Conservation (phyloP, 805 yeast species). For the Brettanomyces naardenensis region DNA sequence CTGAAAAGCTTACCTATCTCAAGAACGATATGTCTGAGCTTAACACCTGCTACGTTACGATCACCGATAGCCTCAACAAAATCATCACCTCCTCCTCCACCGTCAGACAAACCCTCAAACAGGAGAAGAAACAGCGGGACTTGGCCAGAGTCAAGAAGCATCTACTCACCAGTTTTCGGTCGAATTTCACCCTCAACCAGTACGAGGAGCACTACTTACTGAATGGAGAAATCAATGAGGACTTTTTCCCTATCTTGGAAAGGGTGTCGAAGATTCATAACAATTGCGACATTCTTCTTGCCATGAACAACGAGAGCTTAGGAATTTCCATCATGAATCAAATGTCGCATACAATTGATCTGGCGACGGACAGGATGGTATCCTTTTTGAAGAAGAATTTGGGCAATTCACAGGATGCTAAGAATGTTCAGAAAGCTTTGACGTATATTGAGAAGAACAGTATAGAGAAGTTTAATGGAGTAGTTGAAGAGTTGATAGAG, state of each 20-base stretch:
- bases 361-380: conserved; percentile 48
- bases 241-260: conserved; percentile 50
- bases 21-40: conserved; percentile 23
- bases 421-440: conserved; percentile 24
- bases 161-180: conserved; percentile 44
- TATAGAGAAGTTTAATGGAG: conserved; percentile 45
- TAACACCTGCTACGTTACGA: conserved; percentile 16
- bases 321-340: conserved; percentile 60
- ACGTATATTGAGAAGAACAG: conserved; percentile 27
- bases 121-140: conserved; percentile 25
- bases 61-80: conserved; percentile 17
- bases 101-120: conserved; percentile 13
- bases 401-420: conserved; percentile 15
- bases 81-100: conserved; percentile 17
- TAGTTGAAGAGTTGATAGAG: conserved; percentile 57
- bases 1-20: conserved; percentile 29
- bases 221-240: conserved; percentile 34
- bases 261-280: conserved; percentile 59
- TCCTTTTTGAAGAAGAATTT: conserved; percentile 28
- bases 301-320: conserved; percentile 57
- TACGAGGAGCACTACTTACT: conserved; percentile 58
- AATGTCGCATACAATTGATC: conserved; percentile 42
- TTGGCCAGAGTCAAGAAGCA: conserved; percentile 41
- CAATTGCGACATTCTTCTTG: conserved; percentile 62
- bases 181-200: conserved; percentile 59